Percentiles rank a stretch among this genome's conserved stretches.
Evolutionary conservation across 1,284 basidiomycete genomes (phyloP).

Genomic region (Fomitopsis pinicola): DNA sequence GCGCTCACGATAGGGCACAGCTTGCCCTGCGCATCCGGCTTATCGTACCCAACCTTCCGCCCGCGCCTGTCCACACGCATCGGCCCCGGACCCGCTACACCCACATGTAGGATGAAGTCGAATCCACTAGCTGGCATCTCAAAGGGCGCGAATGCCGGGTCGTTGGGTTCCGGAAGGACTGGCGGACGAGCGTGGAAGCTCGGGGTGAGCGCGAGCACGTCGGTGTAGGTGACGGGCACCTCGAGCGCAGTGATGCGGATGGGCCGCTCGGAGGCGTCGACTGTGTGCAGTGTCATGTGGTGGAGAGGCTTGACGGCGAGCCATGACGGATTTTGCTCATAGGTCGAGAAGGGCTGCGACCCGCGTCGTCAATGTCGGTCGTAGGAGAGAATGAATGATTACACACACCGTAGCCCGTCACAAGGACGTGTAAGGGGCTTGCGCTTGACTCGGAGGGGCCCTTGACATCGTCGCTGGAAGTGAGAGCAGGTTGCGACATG

Average conservation of each 20-base stretch:
- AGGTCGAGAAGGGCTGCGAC: conserved; percentile 6
- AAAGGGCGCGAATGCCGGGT: conserved; percentile 22
- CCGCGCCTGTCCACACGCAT: neutral
- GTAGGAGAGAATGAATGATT: no score
- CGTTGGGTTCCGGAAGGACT: conserved; percentile 32
- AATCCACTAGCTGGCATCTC: neutral
- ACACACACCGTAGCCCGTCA: conserved; percentile 13
- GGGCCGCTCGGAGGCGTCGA: conserved; percentile 14
- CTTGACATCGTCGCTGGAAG: neutral
- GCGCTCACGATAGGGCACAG: neutral
- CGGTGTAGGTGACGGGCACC: conserved; percentile 51
- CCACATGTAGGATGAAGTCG: neutral
- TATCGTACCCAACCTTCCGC: neutral
- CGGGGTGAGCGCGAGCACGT: conserved; percentile 47
- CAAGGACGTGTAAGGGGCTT: conserved; percentile 7
- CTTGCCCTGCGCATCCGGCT: neutral
- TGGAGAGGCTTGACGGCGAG: conserved; percentile 12
- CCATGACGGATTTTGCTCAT: conserved; percentile 12
- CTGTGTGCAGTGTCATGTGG: conserved; percentile 2
- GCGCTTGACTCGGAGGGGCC: neutral
- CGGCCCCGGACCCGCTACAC: neutral
- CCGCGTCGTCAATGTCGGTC: neutral
- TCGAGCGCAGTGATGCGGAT: conserved; percentile 53
- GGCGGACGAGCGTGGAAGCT: conserved; percentile 53
- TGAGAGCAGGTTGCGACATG: neutral